phyloP scores from a whole-genome alignment of 2,329 filamentous ascomycete species.

The Xylaria sp. region DNA sequence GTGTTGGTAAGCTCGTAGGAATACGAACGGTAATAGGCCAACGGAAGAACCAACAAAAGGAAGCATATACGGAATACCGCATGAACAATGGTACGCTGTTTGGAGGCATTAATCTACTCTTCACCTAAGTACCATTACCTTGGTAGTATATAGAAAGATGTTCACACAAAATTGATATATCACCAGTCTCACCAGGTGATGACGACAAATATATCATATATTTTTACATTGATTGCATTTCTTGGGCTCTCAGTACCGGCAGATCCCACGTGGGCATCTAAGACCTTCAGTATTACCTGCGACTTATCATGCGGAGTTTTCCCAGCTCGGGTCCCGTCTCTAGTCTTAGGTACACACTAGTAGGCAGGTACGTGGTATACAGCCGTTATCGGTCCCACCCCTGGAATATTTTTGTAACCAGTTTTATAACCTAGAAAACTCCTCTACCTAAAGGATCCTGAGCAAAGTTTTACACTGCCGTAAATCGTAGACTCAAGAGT shows the following conservation, averaged over 20 bases:
- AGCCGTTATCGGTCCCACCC: slow-evolving; percentile 30
- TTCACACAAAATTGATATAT: not conserved
- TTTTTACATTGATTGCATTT: not conserved
- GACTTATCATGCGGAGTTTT: too few species aligned
- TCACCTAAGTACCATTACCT: too few species aligned
- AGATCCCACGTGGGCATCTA: not conserved
- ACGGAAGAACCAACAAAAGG: not conserved
- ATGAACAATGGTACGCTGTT: not conserved
- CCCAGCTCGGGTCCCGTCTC: too few species aligned
- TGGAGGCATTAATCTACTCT: not conserved
- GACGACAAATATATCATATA: not conserved
- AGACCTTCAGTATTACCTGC: not conserved
- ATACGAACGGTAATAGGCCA: not conserved
- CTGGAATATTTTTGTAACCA: not conserved
- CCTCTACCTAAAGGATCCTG: not conserved
- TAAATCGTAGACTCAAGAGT: too few species aligned
- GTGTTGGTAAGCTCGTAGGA: slow-evolving; percentile 1
- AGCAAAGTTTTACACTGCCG: not conserved
- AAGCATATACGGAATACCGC: too few species aligned
- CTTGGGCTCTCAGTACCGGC: not conserved
- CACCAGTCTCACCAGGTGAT: not conserved
- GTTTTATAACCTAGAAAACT: not conserved
- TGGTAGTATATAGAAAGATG: not conserved
- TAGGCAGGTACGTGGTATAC: not conserved
- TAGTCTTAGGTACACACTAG: too few species aligned